These are phyloP conservation scores for Blastobotrys terrestris DNA, from an alignment of 805 yeast genomes.

Conservation along the genomic window DNA sequence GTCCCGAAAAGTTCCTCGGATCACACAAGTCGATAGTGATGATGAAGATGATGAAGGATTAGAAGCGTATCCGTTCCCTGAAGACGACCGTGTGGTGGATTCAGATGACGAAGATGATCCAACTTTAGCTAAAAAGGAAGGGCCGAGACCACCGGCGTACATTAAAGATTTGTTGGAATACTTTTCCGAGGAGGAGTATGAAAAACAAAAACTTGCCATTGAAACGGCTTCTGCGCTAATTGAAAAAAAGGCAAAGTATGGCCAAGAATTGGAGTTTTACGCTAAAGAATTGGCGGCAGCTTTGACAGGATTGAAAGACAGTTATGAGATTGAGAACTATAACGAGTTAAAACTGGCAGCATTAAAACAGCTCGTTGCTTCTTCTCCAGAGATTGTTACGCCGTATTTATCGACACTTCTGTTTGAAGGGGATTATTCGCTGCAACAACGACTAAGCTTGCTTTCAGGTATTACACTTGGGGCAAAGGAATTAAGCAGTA, in stretches of 20 bases:
- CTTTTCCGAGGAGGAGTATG: conserved; percentile 42
- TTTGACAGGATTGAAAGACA: conserved; percentile 50
- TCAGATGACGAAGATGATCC: conserved; percentile 35
- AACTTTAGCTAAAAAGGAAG: conserved; percentile 33
- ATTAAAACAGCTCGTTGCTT: conserved; percentile 56
- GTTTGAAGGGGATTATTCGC: conserved; percentile 67
- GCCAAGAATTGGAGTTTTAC: conserved; percentile 55
- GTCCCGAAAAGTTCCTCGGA: neutral
- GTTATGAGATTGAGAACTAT: conserved; percentile 49
- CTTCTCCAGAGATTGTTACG: conserved; percentile 40
- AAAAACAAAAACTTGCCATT: conserved; percentile 46
- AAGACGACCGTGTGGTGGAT: conserved; percentile 36
- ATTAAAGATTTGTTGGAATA: conserved; percentile 64
- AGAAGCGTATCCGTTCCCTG: conserved; percentile 27
- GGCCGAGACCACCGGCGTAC: conserved; percentile 52
- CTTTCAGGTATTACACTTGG: conserved; percentile 64
- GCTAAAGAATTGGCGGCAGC: conserved; percentile 46
- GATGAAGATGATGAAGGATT: conserved; percentile 30
- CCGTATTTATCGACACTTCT: conserved; percentile 39
- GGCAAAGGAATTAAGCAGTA: conserved; percentile 66
- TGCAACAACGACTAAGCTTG: conserved; percentile 69
- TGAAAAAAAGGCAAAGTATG: conserved; percentile 53
- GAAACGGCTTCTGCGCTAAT: conserved; percentile 51
- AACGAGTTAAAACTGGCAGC: conserved; percentile 60
- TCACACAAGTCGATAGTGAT: conserved; percentile 11